Base-by-base conservation (phyloP, 1,284 basidiomycete species). In the Chondrostereum purpureum region DNA sequence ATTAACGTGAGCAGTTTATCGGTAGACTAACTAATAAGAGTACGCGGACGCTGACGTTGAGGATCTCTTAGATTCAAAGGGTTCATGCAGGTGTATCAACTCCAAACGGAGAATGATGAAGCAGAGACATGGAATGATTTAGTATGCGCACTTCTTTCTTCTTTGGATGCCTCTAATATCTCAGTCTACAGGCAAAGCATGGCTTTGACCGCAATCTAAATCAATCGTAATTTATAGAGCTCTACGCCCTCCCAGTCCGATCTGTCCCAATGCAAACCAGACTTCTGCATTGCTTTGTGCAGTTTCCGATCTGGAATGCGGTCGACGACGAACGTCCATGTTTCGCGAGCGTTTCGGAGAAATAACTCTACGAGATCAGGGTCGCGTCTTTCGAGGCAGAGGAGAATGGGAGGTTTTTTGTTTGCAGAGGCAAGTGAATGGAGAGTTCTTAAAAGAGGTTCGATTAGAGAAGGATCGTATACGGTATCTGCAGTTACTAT, bases 401-500 rank as follows among this genome's bases (percentile, higher is more conserved):
- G 58, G 54, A 82, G 78, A n/a, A 88, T 62, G 0, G 71, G 64
- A 1, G 80, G 75, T 16, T 60, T 51, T 36, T 63, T 64, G 37
- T 53, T 48, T 20, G 47, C 39, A 22, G 59, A 58, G 57, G 73
- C 72, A 31, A 88, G 67, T 23, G 67, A 62, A 36, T 72, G 71
- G 4, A 91, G 62, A n/a, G 86, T 79, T 36, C 75, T 73, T 37
- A 92, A 73, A 39, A 95, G 78, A 0, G 88, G 88, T 13, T 72
- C 58, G 21, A 85, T 63, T 42, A 94, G 80, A 5, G 73, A 65
- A 1, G 73, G 59, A 21, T 72, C 64, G 61, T 93, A 95, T 44
- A 94, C 67, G 0, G 92, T 94, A 63, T 96, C 92, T 46, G 91
- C 83, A 13, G 89, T 83, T 46, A 90, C 62, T 51, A 95, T 82